phyloP scores from a whole-genome alignment of 1,284 basidiomycete genomes.

The Ceratobasidium sp. region DNA sequence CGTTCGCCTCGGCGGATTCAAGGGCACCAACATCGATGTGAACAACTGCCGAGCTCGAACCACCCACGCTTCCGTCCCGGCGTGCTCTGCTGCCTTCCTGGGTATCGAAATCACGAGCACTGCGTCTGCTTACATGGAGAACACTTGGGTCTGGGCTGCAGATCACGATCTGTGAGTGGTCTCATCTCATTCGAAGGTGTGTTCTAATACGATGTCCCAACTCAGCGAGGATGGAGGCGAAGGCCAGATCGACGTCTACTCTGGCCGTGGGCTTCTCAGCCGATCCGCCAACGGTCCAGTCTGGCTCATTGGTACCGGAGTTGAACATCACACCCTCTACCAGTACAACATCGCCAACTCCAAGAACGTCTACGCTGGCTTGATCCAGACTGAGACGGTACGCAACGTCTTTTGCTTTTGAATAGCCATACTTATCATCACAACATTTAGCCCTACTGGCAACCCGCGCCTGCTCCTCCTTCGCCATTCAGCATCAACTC shows the following conservation, averaged over 20 bases:
- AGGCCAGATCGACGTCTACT: constrained; percentile 72
- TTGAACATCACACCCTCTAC: constrained; percentile 75
- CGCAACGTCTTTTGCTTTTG: background rate
- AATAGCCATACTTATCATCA: background rate
- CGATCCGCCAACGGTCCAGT: constrained; percentile 60
- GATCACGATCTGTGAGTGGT: constrained; percentile 66
- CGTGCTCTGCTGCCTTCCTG: constrained; percentile 72
- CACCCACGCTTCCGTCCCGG: constrained; percentile 58
- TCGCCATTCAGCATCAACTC: constrained; percentile 54
- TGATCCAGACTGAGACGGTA: constrained; percentile 67
- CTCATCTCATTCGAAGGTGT: background rate
- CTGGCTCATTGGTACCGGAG: constrained; percentile 55
- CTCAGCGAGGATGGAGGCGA: constrained; percentile 33
- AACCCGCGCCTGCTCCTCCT: constrained; percentile 47
- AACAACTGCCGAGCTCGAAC: constrained; percentile 61
- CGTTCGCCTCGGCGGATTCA: constrained; percentile 63
- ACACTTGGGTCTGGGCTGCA: constrained; percentile 83
- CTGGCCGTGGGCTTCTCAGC: constrained; percentile 80
- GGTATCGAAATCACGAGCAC: constrained; percentile 72
- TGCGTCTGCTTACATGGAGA: constrained; percentile 65
- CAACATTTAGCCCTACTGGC: constrained; percentile 48
- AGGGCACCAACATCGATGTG: constrained; percentile 68
- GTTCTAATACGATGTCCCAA: constrained; percentile 40
- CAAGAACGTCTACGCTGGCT: constrained; percentile 75
- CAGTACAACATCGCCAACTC: constrained; percentile 76